These are phyloP conservation scores for Boletus bicolor DNA, from an alignment of 768 basidiomycete genomes.

Conservation along the genomic window DNA sequence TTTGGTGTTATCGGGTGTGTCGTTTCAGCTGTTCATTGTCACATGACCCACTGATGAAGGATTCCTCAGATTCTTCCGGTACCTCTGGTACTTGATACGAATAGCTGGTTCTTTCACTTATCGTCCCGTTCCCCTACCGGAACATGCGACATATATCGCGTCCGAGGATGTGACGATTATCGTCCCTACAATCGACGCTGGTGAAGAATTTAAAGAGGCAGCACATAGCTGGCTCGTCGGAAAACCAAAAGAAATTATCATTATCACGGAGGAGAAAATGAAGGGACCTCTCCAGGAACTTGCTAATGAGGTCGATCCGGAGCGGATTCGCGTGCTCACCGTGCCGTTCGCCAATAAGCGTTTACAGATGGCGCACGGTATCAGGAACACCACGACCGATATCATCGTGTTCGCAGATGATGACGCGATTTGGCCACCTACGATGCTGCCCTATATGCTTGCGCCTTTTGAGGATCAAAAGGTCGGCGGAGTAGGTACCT, in stretches of 20 bases:
- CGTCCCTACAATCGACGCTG: constrained; percentile 94
- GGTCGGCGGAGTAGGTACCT: constrained; percentile 89
- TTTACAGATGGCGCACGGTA: constrained; percentile 91
- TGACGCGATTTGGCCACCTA: constrained; percentile 94
- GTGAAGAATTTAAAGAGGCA: constrained; percentile 92
- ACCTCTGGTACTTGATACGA: constrained; percentile 90
- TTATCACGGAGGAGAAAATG: constrained; percentile 87
- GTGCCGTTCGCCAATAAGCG: constrained; percentile 94
- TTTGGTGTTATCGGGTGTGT: constrained; percentile 82
- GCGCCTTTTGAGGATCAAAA: constrained; percentile 95
- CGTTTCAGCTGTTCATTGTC: background rate
- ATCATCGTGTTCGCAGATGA: constrained; percentile 96
- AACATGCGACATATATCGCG: constrained; percentile 87
- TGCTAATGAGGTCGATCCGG: constrained; percentile 82
- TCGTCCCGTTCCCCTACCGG: constrained; percentile 84
- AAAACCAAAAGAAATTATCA: constrained; percentile 81
- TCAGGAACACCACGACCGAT: constrained; percentile 85
- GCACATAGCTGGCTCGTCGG: constrained; percentile 91
- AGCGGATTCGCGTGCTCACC: constrained; percentile 80
- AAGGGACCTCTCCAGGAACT: constrained; percentile 83
- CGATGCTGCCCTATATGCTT: constrained; percentile 81
- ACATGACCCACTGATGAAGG: constrained; percentile 1
- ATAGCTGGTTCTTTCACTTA: constrained; percentile 75
- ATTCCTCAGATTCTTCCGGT: constrained; percentile 76
- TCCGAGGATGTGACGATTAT: constrained; percentile 95